These are phyloP conservation scores for Pseudocohnilembus persalinus DNA, from an alignment of 169 alveolate genomes.

Conservation along the genomic window DNA sequence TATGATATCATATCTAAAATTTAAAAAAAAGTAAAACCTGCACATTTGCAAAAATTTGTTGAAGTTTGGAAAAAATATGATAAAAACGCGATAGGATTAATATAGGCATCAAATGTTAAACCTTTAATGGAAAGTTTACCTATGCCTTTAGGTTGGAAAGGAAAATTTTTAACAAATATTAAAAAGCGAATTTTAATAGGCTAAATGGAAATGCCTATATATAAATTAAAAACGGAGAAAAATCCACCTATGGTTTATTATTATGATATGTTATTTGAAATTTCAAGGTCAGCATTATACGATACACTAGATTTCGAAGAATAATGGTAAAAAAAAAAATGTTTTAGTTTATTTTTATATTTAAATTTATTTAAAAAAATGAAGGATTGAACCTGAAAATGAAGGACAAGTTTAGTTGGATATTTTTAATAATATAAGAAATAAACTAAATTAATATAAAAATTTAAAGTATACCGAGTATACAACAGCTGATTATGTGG, in stretches of 20 bases:
- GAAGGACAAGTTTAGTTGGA: background rate
- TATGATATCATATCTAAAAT: too few species aligned
- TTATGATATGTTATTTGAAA: background rate
- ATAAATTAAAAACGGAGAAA: background rate
- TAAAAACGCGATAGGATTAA: slow-evolving; percentile 19
- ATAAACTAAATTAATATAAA: too few species aligned
- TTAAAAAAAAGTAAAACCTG: slow-evolving; percentile 6
- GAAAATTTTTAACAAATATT: background rate
- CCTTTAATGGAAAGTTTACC: slow-evolving; percentile 1
- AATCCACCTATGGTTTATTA: background rate
- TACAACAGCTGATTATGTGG: background rate
- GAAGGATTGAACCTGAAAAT: background rate
- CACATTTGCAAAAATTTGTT: slow-evolving; percentile 1
- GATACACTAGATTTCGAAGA: too few species aligned
- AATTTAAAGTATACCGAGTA: background rate
- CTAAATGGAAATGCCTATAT: slow-evolving; percentile 9
- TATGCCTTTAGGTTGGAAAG: slow-evolving; percentile 32
- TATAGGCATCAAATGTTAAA: slow-evolving; percentile 16
- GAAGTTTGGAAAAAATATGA: slow-evolving; percentile 23
- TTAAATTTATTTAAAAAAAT: too few species aligned
- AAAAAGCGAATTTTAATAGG: slow-evolving; percentile 4
- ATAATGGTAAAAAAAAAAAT: too few species aligned
- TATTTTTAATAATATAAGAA: too few species aligned
- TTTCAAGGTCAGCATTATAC: too few species aligned
- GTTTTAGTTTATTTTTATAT: background rate